Evolutionary conservation across 306 rosid genomes (phyloP), one percentile per base, ranked within the genome.

Genomic region (Casuarina cunninghamiana): DNA sequence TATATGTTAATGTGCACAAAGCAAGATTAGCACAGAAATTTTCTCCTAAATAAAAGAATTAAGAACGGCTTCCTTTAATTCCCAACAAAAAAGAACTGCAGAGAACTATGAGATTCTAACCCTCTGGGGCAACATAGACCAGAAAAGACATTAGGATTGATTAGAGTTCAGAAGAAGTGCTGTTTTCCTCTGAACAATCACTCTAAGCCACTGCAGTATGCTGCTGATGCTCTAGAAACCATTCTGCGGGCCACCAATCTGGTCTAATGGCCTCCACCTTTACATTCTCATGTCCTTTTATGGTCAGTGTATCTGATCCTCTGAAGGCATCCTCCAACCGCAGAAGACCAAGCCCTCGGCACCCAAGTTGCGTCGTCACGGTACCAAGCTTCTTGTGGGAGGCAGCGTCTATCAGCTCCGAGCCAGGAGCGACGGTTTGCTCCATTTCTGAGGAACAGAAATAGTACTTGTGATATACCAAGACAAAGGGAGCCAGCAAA

Each of bases 291-390:
- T 80, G 87, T 50, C 93, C 97, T 81, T 77, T 81, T 71, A 92
- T 58, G 53, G 75, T 83, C 78, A 95, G 85, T 17, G 84, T 35
- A 74, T 82, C 49, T 10, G 91, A 87, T 61, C 78, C 78, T 78
- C 86, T 89, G 16, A 89, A 87, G 50, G 91, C 91, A 57, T 83
- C 88, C 55, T 91, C 97, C 71, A 95, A 77, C 49, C 97, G 87
- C 87, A 92, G 71, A 54, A 92, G 86, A 76, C 97, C 98, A 15
- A 95, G 63, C 73, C 97, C 98, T 11, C 80, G 90, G 42, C 91
- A 79, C 75, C 97, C 96, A 4, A 91, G 74, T 65, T 85, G 87
- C 39, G 95, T 79, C n/a, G 84, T 88, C 84, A 92, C 91, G 6
- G 19, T 62, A 43, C 98, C 98, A 7, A 80, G 88, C 75, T 88